Conservation (phyloP, 768 basidiomycete genomes). For the Russula sp. region DNA sequence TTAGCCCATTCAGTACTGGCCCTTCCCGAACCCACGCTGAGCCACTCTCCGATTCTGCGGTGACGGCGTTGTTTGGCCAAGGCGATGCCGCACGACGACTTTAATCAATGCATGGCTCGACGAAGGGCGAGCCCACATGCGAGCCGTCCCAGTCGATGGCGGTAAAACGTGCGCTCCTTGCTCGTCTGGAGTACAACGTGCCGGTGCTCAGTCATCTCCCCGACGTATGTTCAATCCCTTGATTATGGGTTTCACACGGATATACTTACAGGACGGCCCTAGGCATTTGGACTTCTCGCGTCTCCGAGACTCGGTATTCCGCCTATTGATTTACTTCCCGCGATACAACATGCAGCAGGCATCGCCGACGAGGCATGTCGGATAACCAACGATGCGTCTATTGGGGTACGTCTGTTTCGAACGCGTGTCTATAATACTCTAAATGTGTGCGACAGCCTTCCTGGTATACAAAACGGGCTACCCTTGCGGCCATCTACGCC, state of each 20-base stretch:
- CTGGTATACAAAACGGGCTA: conserved; percentile 70
- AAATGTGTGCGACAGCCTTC: conserved; percentile 45
- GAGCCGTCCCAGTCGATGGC: conserved; percentile 32
- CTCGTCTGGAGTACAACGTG: conserved; percentile 63
- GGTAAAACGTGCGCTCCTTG: conserved; percentile 53
- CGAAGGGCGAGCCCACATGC: conserved; percentile 58
- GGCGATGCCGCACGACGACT: conserved; percentile 63
- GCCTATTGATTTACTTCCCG: conserved; percentile 58
- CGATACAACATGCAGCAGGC: conserved; percentile 53
- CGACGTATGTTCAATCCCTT: conserved; percentile 48
- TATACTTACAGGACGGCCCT: not conserved
- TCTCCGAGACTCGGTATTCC: conserved; percentile 49
- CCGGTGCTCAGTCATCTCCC: conserved; percentile 62
- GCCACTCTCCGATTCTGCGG: conserved; percentile 67
- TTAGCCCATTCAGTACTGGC: conserved; percentile 61
- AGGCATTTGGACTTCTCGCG: conserved; percentile 74
- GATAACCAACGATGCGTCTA: conserved; percentile 49
- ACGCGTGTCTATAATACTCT: not conserved
- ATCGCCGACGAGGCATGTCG: conserved; percentile 74
- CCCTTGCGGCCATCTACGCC: conserved; percentile 64
- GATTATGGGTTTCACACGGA: not conserved
- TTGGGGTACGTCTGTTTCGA: conserved; percentile 48
- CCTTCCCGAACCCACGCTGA: conserved; percentile 49
- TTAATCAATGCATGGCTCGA: conserved; percentile 75
- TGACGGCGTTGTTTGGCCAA: conserved; percentile 69